Percentiles rank a stretch among this genome's conserved stretches.
Evolutionary conservation across 169 alveolate species (phyloP).

Genomic region (Plasmodium falciparum): DNA sequence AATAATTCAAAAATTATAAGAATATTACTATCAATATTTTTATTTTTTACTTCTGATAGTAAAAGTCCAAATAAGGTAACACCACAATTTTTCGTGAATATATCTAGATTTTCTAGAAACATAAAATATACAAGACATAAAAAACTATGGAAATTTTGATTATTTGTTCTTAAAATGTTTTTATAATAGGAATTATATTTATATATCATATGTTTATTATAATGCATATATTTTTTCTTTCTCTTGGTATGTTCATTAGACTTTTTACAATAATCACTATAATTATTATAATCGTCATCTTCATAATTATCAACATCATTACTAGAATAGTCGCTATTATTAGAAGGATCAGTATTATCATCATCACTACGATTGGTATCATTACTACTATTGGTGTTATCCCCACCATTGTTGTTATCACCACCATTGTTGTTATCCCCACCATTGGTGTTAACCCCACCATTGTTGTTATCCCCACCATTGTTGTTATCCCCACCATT

Average conservation of each 20-base stretch:
- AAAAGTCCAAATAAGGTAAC: conserved; percentile 84
- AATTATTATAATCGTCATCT: no score
- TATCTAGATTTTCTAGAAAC: conserved; percentile 84
- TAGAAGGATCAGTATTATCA: not conserved
- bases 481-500: not conserved
- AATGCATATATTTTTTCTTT: no score
- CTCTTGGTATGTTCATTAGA: no score
- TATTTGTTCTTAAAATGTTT: conserved; percentile 29
- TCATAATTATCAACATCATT: no score
- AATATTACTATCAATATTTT: conserved; percentile 76
- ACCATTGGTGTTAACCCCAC: no score
- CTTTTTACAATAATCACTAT: no score
- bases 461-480: not conserved
- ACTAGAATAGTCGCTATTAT: no score
- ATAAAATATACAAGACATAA: conserved; percentile 77
- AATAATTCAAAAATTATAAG: conserved; percentile 80
- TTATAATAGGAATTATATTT: conserved; percentile 39
- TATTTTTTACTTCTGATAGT: conserved; percentile 78
- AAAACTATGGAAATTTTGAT: conserved; percentile 69
- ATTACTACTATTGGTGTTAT: not conserved
- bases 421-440: not conserved
- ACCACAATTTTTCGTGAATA: conserved; percentile 82
- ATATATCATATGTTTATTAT: not conserved
- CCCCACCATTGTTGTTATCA: not conserved
- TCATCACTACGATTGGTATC: not conserved